A percentile compares a stretch with the other conserved stretches of the same genome.
Conservation (phyloP, 1,284 basidiomycete genomes). For the Schizopora paradoxa region DNA sequence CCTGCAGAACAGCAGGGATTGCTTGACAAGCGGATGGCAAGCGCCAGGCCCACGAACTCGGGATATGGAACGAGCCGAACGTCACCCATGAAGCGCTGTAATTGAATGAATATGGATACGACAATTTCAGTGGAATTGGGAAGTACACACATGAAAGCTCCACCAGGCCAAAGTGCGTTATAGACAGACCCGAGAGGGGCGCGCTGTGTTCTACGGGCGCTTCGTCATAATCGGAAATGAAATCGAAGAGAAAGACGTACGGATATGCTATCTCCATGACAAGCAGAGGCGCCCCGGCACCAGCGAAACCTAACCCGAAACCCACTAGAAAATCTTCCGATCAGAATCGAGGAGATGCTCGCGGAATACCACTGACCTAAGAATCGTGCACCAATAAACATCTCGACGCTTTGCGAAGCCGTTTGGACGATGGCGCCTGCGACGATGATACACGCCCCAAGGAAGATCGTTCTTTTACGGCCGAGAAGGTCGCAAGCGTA, state of each 20-base stretch:
- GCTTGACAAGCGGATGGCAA: slow-evolving; percentile 37
- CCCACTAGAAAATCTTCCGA: slow-evolving; percentile 38
- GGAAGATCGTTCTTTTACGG: slow-evolving; percentile 25
- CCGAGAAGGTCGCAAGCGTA: slow-evolving; percentile 28
- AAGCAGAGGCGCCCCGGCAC: slow-evolving; percentile 43
- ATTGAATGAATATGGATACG: slow-evolving; percentile 26
- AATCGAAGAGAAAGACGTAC: slow-evolving; percentile 12
- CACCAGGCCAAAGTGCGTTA: slow-evolving; percentile 46
- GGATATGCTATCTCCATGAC: slow-evolving; percentile 54
- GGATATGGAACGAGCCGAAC: slow-evolving; percentile 31
- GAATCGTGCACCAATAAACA: slow-evolving; percentile 30
- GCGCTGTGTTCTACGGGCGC: slow-evolving; percentile 34
- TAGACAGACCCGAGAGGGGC: slow-evolving; percentile 49
- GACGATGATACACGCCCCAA: slow-evolving; percentile 26
- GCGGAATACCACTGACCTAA: slow-evolving; percentile 8
- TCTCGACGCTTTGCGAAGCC: slow-evolving; percentile 25
- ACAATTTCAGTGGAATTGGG: slow-evolving; percentile 10
- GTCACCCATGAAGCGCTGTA: slow-evolving; percentile 27
- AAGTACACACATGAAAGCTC: slow-evolving; percentile 9
- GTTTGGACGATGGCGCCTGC: slow-evolving; percentile 26
- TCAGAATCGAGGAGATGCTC: not conserved
- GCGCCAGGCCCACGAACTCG: slow-evolving; percentile 28
- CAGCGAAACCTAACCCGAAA: slow-evolving; percentile 49
- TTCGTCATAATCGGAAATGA: not conserved
- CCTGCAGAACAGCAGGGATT: slow-evolving; percentile 30